Evolutionary conservation across 805 yeast species (phyloP), one percentile per base, ranked within the genome.

Genomic region (Torulaspora indica): DNA sequence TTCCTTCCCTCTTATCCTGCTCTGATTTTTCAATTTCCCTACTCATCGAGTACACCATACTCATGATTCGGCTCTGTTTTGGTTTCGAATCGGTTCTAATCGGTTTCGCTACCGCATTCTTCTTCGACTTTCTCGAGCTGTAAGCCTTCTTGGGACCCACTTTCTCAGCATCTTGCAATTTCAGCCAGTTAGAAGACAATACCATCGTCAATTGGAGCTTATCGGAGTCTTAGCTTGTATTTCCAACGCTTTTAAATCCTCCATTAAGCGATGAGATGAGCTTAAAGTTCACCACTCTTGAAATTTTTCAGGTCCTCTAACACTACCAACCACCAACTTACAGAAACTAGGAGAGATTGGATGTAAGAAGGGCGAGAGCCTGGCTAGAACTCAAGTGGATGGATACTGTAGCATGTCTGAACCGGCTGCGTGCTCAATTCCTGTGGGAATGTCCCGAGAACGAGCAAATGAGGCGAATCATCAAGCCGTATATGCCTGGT

Each of bases 161-260:
- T 13, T 45, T 47, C 17, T 50, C 43, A 8, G 51, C 36, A 31
- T 42, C 53, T 47, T 54, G 66, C 5, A 67, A 48, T 18, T 56
- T 53, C 23, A 51, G 47, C 71, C 71, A 67, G 43, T 66, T 67
- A 4, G 68, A 63, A 5, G 70, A 66, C 17, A 66, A 53, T 7
- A 54, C 65, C 69, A 64, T 64, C 5, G 23, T 18, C 18, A 35
- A 14, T 12, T 8, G 22, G 17, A n/a, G 23, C 22, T 5, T 4
- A 14, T 4, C 13, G 12, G 12, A n/a, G 9, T 13, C 8, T 14
- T 28, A 20, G 5, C 22, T 20, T 4, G 22, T 20, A 4, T 20
- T 20, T 20, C 5, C 4, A 4, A 20, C 22, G 22, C 4, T 20
- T n/a, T 35, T n/a, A 15, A 9, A 13, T 12, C 17, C 3, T 18